Conservation (phyloP, 345 rosid genomes). For the Brassica rapa region DNA sequence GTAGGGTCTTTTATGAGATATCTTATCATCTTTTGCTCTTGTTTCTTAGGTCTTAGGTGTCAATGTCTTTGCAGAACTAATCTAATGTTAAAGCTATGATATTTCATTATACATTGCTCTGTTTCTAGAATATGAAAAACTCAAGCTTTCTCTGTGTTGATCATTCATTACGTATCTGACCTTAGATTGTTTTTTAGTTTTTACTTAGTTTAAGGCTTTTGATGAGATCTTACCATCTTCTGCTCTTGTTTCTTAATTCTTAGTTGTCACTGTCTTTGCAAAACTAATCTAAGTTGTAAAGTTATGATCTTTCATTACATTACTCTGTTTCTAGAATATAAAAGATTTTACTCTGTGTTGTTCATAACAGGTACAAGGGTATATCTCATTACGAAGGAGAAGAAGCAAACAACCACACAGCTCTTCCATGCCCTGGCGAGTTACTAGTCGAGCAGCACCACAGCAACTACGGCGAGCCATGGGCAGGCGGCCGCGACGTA, state of each 20-base stretch:
- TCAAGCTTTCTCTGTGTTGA: too few relatives aligned
- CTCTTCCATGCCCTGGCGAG: conserved; percentile 93
- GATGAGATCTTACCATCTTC: too few relatives aligned
- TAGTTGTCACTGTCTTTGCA: background rate
- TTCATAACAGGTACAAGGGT: conserved; percentile 72
- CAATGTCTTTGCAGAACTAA: too few relatives aligned
- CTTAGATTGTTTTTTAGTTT: too few relatives aligned
- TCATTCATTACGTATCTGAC: too few relatives aligned
- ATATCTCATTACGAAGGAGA: conserved; percentile 86
- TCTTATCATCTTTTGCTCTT: too few relatives aligned
- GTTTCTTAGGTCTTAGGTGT: too few relatives aligned
- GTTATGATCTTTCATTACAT: background rate
- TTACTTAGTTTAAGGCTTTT: too few relatives aligned
- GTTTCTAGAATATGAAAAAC: background rate
- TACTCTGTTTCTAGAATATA: conserved; percentile 5
- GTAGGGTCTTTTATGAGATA: too few relatives aligned
- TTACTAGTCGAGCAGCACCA: conserved; percentile 98
- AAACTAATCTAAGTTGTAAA: background rate
- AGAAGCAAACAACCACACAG: conserved; percentile 68
- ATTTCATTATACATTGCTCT: background rate
- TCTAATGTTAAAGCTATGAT: too few relatives aligned
- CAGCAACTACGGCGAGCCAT: conserved; percentile 97
- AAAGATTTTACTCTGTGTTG: conserved; percentile 5
- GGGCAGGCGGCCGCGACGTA: conserved; percentile 98
- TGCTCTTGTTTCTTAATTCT: background rate